phyloP scores from a whole-genome alignment of 805 yeast species.

The Hanseniaspora lindneri region DNA sequence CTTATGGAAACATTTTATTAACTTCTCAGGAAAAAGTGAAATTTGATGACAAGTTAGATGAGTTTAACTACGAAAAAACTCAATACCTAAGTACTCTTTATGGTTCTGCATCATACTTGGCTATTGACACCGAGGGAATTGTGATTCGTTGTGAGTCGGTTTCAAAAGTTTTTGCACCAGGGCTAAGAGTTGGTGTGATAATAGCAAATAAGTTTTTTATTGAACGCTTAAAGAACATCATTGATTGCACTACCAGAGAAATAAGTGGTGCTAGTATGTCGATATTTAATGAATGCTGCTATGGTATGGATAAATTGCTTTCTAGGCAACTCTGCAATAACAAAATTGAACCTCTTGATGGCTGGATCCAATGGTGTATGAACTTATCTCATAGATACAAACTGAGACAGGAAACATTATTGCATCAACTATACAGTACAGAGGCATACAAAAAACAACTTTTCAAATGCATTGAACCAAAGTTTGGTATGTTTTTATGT shows the following conservation, averaged over 20 bases:
- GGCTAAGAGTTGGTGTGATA: conserved; percentile 62
- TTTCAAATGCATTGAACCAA: conserved; percentile 39
- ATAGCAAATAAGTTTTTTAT: conserved; percentile 52
- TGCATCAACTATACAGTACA: conserved; percentile 38
- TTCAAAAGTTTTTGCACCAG: conserved; percentile 72
- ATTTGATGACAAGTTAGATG: conserved; percentile 27
- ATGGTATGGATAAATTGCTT: conserved; percentile 11
- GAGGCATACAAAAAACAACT: conserved; percentile 32
- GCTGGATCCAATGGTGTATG: conserved; percentile 59
- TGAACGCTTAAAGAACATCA: conserved; percentile 42
- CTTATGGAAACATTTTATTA: conserved; percentile 53
- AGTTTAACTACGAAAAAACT: conserved; percentile 32
- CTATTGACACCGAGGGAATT: conserved; percentile 63
- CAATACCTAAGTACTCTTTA: conserved; percentile 2
- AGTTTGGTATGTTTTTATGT: conserved; percentile 67
- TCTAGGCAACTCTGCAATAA: conserved; percentile 23
- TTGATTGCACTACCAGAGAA: conserved; percentile 57
- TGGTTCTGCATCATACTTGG: conserved; percentile 36
- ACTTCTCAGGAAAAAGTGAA: conserved; percentile 17
- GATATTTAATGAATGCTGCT: conserved; percentile 12
- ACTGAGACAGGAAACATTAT: conserved; percentile 49
- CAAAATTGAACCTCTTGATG: conserved; percentile 48
- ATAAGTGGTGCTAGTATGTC: conserved; percentile 47
- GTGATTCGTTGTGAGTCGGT: conserved; percentile 68
- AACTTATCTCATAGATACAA: conserved; percentile 52